These are phyloP conservation scores for Xylaria venustula DNA, from an alignment of 495 filamentous ascomycete species.

Conservation along the genomic window DNA sequence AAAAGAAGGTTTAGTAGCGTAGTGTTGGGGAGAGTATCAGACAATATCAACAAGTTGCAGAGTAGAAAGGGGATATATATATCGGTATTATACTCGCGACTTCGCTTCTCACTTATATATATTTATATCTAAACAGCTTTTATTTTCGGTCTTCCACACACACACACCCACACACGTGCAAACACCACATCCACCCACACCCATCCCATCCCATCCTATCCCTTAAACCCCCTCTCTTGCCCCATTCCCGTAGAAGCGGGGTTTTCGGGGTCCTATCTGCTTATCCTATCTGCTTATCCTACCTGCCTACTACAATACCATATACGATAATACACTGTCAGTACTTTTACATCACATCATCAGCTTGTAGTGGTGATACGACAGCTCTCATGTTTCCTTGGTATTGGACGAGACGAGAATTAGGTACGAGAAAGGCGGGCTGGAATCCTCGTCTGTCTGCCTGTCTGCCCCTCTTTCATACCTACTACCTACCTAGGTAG, in stretches of 20 bases:
- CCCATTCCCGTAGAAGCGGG: not conserved
- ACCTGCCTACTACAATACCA: no score
- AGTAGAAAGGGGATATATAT: not conserved
- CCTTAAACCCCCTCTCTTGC: not conserved
- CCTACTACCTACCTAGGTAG: not conserved
- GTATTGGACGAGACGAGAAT: not conserved
- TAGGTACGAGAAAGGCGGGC: no score
- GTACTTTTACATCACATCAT: not conserved
- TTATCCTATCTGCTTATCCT: no score
- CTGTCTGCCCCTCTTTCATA: not conserved
- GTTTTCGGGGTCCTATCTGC: not conserved
- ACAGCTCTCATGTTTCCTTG: not conserved
- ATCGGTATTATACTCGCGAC: not conserved
- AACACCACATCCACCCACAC: no score
- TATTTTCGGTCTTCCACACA: not conserved
- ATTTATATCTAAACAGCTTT: not conserved
- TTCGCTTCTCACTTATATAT: slow-evolving; percentile 11
- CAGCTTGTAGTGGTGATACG: slow-evolving; percentile 6
- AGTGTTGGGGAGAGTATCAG: not conserved
- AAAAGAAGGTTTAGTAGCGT: not conserved
- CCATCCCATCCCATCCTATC: no score
- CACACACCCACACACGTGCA: not conserved
- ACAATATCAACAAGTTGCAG: not conserved
- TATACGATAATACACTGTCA: no score
- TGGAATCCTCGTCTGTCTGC: not conserved